phyloP scores from a whole-genome alignment of 1,139 yeast species.

The Kodamaea ohmeri region DNA sequence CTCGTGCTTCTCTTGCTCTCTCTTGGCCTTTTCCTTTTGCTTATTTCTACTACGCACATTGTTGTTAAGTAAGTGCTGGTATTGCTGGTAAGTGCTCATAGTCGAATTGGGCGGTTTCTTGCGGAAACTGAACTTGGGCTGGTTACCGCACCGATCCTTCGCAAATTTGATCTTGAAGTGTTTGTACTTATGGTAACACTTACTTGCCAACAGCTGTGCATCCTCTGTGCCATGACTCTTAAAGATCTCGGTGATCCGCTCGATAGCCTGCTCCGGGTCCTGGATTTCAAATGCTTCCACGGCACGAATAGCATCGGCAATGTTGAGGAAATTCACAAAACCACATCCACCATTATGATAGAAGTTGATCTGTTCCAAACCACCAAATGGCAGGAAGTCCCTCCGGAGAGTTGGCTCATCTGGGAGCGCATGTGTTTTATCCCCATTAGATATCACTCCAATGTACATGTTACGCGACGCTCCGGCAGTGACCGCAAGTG shows the following conservation, averaged over 20 bases:
- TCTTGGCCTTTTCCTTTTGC: conserved; percentile 10
- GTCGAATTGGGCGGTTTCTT: conserved; percentile 23
- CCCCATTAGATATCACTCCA: conserved; percentile 26
- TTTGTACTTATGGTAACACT: conserved; percentile 22
- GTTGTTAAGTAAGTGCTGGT: conserved; percentile 17
- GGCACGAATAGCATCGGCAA: conserved; percentile 26
- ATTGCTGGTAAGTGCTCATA: conserved; percentile 18
- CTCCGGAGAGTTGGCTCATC: conserved; percentile 27
- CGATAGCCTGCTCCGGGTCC: conserved; percentile 11
- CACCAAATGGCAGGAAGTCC: conserved; percentile 43
- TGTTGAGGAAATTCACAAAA: conserved; percentile 43
- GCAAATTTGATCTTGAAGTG: conserved; percentile 55
- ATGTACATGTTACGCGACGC: conserved; percentile 50
- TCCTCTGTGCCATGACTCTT: neutral
- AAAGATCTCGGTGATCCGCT: conserved; percentile 11
- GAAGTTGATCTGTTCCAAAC: conserved; percentile 46
- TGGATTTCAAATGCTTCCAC: conserved; percentile 16
- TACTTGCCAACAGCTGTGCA: conserved; percentile 6
- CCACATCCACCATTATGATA: conserved; percentile 47
- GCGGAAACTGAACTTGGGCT: conserved; percentile 43
- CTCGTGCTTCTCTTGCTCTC: conserved; percentile 10
- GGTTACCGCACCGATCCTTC: conserved; percentile 49
- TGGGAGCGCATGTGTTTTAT: conserved; percentile 23
- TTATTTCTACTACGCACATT: conserved; percentile 11
- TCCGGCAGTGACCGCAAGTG: conserved; percentile 48